Base-by-base conservation (phyloP, 192 early-diverging fungal genomes). In the Diversispora epigaea region DNA sequence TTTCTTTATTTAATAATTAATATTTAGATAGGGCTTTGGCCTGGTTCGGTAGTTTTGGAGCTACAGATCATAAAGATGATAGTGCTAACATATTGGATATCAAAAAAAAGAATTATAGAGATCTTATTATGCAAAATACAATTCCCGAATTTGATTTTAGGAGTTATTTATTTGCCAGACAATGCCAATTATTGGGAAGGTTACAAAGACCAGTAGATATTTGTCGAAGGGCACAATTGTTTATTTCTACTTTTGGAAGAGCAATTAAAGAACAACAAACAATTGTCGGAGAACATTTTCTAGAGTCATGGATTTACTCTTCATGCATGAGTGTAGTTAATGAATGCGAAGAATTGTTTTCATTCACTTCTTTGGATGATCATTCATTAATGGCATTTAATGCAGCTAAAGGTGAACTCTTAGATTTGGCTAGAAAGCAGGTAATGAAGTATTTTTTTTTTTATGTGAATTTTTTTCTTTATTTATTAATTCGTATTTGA, bases 111-210 rank as follows among this genome's bases (percentile, higher is more conserved):
- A 88, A 89, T 2, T 99, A 98, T 77, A 85, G 93, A 54, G 91
- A 95, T 56, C 84, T 89, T 81, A 96, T 98, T 77, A 90, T 91
- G 40, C 91, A 95, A 75, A 99, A 95, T 82, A 88, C 83, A 3
- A 95, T 97, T 25, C 87, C 91, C 4, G 91, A 98, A 60, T 99
- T 98, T 81, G 98, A 99, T 80, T 97, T 99, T 75, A 88, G 96
- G 67, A 88, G 94, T 69, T 99, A 99, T 80, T 81, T 99, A 19
- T 96, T 98, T 83, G 94, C 93, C 46, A 82, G 95, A n/a, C 98
- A 99, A 76, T 89, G 87, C 54, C 86, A 87, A 58, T 80, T 99
- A 62, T 79, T 98, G 17, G 84, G 94, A 21, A 85, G 85, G 21
- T 74, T 93, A 71, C 84, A 88, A 32, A 82, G 85, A 8, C 85